Base-by-base conservation (phyloP, 768 basidiomycete species). In the Kockovaella imperatae region DNA sequence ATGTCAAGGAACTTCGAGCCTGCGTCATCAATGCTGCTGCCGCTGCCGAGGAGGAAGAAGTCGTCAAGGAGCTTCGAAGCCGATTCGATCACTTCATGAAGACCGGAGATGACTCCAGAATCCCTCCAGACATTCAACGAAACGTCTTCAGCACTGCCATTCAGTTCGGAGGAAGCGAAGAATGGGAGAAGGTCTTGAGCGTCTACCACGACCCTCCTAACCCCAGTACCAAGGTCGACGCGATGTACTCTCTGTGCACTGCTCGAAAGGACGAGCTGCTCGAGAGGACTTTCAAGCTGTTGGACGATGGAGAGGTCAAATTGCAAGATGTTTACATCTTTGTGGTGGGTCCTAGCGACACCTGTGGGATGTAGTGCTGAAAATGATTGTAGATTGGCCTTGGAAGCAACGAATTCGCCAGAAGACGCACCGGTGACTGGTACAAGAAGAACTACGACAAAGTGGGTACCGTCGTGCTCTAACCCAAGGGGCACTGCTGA, bases 51-150 rank as follows among this genome's bases (percentile, higher is more conserved):
- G 79, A 72, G 21, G 43, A 60, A 6, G 63, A 62, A 50, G 83
- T 86, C n/a, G 69, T 93, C 55, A 74, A 77, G 39, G 84, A 87
- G 64, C 74, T 93, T 42, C 73, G 76, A 57, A 72, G 73, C 21
- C 82, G 86, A 47, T 96, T 95, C 75, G 72, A 75, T 29, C 73
- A 78, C 24, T 87, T 82, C 66, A 68, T 83, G 59, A 76, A 79
- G 50, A 84, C 80, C 13, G 79, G 80, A 6, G 85, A 93, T 62
- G 80, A 83, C 58, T 83, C 82, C 0, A 75, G 71, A 45, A 86
- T 97, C 56, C 86, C 87, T 5, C 78, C 80, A 23, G 91, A 96
- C 72, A 72, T 97, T 38, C 78, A 83, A 56, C 62, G 74, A 24
- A 71, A 76, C 34, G 79, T 79, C 34, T 69, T 58, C 35, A 30